Evolutionary conservation across 768 basidiomycete genomes (phyloP).

Genomic region (Amanita polypyramis): DNA sequence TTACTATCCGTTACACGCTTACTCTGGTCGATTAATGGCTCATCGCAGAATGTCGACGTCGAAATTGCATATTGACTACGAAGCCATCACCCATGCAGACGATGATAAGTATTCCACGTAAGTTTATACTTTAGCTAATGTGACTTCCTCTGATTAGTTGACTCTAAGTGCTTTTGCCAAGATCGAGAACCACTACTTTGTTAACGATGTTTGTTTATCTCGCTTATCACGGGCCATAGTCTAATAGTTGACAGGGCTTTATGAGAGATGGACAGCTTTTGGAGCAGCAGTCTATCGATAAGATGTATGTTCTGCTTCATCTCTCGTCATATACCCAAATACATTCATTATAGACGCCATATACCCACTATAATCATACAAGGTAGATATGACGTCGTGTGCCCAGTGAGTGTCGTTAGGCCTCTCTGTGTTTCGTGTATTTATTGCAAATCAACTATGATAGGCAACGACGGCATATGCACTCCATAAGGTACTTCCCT

Average conservation of each 20-base stretch:
- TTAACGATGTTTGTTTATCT: constrained; percentile 49
- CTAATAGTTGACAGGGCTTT: constrained; percentile 48
- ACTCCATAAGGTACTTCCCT: constrained; percentile 49
- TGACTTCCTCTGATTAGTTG: background rate
- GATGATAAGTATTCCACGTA: constrained; percentile 71
- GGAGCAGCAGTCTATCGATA: constrained; percentile 75
- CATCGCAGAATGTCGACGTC: constrained; percentile 71
- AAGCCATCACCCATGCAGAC: constrained; percentile 56
- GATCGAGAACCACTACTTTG: constrained; percentile 88
- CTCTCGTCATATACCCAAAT: background rate
- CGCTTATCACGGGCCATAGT: background rate
- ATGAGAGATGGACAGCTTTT: constrained; percentile 84
- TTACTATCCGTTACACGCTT: background rate
- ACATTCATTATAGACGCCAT: constrained; percentile 52
- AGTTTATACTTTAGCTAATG: constrained; percentile 13
- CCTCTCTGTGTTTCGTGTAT: background rate
- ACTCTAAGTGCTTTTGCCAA: constrained; percentile 66
- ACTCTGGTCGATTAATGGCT: background rate
- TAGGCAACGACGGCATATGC: constrained; percentile 73
- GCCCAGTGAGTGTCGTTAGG: constrained; percentile 43
- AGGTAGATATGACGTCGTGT: constrained; percentile 85
- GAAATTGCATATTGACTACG: constrained; percentile 59
- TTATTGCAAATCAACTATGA: background rate
- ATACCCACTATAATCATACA: constrained; percentile 79
- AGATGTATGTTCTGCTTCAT: constrained; percentile 47